Percentiles rank a stretch among this genome's conserved stretches.
Conservation (phyloP, 768 basidiomycete genomes). For the Tubosaeta brunneosetosa region DNA sequence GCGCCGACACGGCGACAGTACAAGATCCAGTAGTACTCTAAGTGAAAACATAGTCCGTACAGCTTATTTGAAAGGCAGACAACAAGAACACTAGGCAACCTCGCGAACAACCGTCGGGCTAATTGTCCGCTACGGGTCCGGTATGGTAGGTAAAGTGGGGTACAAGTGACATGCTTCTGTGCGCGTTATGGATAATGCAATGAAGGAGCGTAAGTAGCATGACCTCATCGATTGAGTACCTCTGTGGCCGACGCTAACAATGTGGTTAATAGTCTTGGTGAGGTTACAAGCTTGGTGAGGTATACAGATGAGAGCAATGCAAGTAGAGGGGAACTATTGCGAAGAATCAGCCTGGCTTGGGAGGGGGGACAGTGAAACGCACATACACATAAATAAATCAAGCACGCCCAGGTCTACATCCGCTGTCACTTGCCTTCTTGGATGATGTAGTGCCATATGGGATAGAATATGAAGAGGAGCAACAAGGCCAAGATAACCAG, state of each 20-base stretch:
- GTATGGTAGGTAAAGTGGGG: neutral
- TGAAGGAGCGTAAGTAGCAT: neutral
- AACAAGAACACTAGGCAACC: neutral
- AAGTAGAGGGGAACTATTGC: neutral
- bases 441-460: slow-evolving; percentile 44
- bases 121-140: neutral
- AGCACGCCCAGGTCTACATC: neutral
- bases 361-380: neutral
- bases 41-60: neutral
- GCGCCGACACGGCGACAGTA: slow-evolving; percentile 7
- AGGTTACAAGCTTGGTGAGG: neutral
- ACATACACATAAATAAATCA: slow-evolving; percentile 2
- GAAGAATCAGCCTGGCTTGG: neutral
- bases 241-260: neutral
- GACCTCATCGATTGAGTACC: neutral
- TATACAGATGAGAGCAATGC: slow-evolving; percentile 8
- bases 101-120: neutral
- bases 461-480: slow-evolving; percentile 77
- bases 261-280: neutral
- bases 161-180: neutral
- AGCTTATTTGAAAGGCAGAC: neutral
- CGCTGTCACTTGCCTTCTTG: slow-evolving; percentile 10
- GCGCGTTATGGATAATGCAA: no score
- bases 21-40: neutral
- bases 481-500: slow-evolving; percentile 60